Percentiles rank a stretch among this genome's conserved stretches.
phyloP scores from a whole-genome alignment of 179 eudicot genomes.

The Vitellaria paradoxa region DNA sequence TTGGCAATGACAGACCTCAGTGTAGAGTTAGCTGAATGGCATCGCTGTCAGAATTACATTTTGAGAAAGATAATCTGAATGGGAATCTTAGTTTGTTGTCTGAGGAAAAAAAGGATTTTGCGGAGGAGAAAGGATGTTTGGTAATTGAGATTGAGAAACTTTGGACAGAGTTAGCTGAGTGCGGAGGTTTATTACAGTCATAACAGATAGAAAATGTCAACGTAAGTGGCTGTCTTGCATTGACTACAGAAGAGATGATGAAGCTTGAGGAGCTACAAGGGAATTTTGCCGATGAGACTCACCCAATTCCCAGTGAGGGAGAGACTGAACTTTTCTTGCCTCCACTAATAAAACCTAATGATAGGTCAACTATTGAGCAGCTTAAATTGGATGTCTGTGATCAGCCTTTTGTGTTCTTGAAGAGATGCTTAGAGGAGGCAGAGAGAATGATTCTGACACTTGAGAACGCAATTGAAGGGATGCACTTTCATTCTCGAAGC shows the following conservation, averaged over 20 bases:
- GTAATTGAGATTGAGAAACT: conserved; percentile 40
- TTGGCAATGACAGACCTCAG: too few species aligned
- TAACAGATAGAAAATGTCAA: conserved; percentile 39
- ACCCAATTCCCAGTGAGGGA: conserved; percentile 15
- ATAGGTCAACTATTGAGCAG: conserved; percentile 20
- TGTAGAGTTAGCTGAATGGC: conserved; percentile 46
- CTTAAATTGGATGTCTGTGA: conserved; percentile 28
- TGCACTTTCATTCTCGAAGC: conserved; percentile 43
- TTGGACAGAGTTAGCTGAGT: conserved; percentile 41
- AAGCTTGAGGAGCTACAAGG: conserved; percentile 44
- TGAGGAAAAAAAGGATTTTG: conserved; percentile 51
- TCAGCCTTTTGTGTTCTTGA: conserved; percentile 33
- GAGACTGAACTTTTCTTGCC: conserved; percentile 12
- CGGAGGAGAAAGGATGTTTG: conserved; percentile 37
- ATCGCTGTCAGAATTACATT: conserved; percentile 40
- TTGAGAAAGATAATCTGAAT: conserved; percentile 47
- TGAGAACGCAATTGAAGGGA: conserved; percentile 54
- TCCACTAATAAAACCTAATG: conserved; percentile 15
- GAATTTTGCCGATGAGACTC: conserved; percentile 32
- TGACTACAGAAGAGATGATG: conserved; percentile 42
- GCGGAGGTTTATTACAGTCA: conserved; percentile 33
- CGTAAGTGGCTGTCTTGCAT: conserved; percentile 37
- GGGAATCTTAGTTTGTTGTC: conserved; percentile 29
- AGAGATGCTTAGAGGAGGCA: conserved; percentile 55
- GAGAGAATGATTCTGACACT: conserved; percentile 45